Conservation (phyloP, 2,329 filamentous ascomycete species). For the Cadophora sp. region DNA sequence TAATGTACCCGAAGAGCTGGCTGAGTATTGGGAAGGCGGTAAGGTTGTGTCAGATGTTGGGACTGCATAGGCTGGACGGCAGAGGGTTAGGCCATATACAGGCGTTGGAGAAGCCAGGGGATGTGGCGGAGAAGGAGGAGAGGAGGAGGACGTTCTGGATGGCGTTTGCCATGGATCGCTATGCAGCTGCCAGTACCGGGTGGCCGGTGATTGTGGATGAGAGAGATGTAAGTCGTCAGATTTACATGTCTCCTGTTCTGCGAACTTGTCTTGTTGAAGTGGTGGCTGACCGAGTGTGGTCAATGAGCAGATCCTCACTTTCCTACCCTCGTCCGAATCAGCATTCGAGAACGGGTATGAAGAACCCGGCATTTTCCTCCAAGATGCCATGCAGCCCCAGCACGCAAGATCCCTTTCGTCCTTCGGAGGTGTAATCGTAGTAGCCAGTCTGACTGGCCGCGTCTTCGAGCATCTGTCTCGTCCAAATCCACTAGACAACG, state of each 20-base stretch:
- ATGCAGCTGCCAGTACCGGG: constrained; percentile 90
- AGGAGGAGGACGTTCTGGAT: constrained; percentile 91
- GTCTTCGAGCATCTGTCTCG: constrained; percentile 92
- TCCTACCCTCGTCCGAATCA: constrained; percentile 81
- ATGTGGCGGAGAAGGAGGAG: constrained; percentile 93
- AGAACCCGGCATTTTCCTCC: constrained; percentile 71
- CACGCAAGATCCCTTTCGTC: constrained; percentile 75
- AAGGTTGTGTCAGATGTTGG: constrained; percentile 86
- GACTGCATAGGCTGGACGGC: constrained; percentile 84
- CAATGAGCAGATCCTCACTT: constrained; percentile 73
- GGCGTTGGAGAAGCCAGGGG: constrained; percentile 79
- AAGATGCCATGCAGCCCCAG: constrained; percentile 70
- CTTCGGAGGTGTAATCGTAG: constrained; percentile 78
- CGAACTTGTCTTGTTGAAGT: no score
- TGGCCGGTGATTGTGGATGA: constrained; percentile 95
- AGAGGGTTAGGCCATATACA: constrained; percentile 86
- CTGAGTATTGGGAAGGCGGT: constrained; percentile 83
- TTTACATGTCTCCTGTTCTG: not conserved
- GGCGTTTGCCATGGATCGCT: constrained; percentile 86
- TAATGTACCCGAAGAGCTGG: constrained; percentile 95
- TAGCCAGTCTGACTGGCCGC: constrained; percentile 85
- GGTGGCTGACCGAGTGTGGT: no score
- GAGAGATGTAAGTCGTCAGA: constrained; percentile 59
- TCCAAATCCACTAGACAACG: constrained; percentile 79
- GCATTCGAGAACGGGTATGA: constrained; percentile 79